Percentiles rank a stretch among this genome's conserved stretches.
Evolutionary conservation across 2,329 filamentous ascomycete genomes (phyloP).

Genomic region (Ophiognomonia clavigignenti-juglandacearum): DNA sequence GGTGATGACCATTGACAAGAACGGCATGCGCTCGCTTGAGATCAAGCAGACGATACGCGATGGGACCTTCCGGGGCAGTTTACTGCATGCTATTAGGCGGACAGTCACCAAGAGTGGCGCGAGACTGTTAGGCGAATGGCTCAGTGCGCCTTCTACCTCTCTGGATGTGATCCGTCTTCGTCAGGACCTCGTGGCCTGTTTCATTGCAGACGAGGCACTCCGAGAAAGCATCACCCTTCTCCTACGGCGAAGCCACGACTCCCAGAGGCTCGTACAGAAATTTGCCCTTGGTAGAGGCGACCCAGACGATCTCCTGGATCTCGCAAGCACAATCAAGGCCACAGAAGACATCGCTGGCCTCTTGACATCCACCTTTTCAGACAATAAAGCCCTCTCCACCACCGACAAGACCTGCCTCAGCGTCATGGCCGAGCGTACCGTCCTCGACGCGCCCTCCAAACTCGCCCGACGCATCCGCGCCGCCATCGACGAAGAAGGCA

Average conservation of each 20-base stretch:
- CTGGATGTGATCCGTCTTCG: slow-evolving; percentile 71
- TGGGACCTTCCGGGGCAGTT: slow-evolving; percentile 70
- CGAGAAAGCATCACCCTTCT: slow-evolving; percentile 65
- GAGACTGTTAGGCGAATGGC: slow-evolving; percentile 74
- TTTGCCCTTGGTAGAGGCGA: slow-evolving; percentile 91
- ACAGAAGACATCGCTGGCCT: slow-evolving; percentile 61
- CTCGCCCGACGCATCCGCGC: slow-evolving; percentile 67
- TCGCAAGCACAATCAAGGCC: slow-evolving; percentile 75
- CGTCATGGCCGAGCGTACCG: slow-evolving; percentile 51
- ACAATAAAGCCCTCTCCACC: not conserved
- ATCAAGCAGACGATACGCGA: slow-evolving; percentile 84
- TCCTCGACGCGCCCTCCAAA: slow-evolving; percentile 59
- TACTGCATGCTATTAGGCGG: slow-evolving; percentile 82
- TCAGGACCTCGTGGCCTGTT: slow-evolving; percentile 74
- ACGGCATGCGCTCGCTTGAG: slow-evolving; percentile 83
- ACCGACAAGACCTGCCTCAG: slow-evolving; percentile 31
- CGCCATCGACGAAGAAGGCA: slow-evolving; percentile 88
- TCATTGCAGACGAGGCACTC: slow-evolving; percentile 62
- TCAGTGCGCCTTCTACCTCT: slow-evolving; percentile 89
- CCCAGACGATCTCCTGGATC: slow-evolving; percentile 78
- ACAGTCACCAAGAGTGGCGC: slow-evolving; percentile 92
- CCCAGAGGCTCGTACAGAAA: slow-evolving; percentile 85
- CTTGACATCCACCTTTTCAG: slow-evolving; percentile 25
- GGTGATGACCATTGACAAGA: slow-evolving; percentile 87
- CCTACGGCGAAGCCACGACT: slow-evolving; percentile 74